These are phyloP conservation scores for Pseudodiploospora longispora DNA, from an alignment of 2,329 filamentous ascomycete species.

Conservation along the genomic window DNA sequence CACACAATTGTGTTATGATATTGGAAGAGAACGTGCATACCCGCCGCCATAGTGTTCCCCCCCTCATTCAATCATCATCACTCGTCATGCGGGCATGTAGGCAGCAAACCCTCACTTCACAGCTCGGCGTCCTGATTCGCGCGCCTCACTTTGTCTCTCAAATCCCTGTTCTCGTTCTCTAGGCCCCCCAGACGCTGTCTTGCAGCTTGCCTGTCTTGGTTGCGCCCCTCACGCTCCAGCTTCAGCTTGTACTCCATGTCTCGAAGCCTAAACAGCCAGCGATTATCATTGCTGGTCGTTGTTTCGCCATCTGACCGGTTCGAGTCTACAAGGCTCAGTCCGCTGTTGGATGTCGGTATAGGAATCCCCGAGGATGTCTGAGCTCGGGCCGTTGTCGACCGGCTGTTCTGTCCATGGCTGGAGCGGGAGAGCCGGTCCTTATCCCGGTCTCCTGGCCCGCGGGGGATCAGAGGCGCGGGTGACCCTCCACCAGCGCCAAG, in stretches of 20 bases:
- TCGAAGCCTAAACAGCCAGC: constrained; percentile 77
- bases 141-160: constrained; percentile 53
- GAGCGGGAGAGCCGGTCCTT: constrained; percentile 29
- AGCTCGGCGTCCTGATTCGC: constrained; percentile 17
- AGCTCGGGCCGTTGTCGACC: constrained; percentile 24
- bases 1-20: no score
- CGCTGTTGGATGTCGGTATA: constrained; percentile 9
- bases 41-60: no score
- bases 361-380: constrained; percentile 21
- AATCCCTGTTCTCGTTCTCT: constrained; percentile 63
- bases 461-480: constrained; percentile 46
- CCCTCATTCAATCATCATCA: no score
- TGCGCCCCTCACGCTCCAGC: constrained; percentile 76
- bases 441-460: constrained; percentile 40
- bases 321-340: constrained; percentile 7
- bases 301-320: constrained; percentile 1
- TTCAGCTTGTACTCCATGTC: constrained; percentile 86
- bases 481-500: constrained; percentile 31
- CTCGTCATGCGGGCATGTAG: no score
- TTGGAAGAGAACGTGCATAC: no score
- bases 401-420: constrained; percentile 20
- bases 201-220: constrained; percentile 78
- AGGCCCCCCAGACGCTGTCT: constrained; percentile 70
- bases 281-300: constrained; percentile 46
- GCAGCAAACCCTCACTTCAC: no score